Evolutionary conservation across 1,284 basidiomycete species (phyloP), one percentile per base, ranked within the genome.

Genomic region (Cryptococcus hybrid): DNA sequence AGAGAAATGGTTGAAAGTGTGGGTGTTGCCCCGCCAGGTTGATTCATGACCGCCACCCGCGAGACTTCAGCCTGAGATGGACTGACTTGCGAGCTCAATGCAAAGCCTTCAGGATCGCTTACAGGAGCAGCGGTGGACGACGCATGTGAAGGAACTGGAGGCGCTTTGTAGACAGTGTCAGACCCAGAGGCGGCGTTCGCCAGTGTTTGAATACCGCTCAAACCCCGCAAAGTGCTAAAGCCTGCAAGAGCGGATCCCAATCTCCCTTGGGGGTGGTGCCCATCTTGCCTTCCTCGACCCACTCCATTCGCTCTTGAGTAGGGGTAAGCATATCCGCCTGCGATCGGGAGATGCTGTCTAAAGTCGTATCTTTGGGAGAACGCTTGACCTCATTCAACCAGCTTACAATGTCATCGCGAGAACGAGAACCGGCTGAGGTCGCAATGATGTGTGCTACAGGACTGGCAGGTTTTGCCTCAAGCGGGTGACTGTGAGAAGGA

Each of bases 321-420:
- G 15, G 38, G 0, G 57, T 59, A 7, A 53, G 57, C 1, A 52
- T 53, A 24, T 59, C 50, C 12, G 55, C 50, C 9, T 51, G 50
- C 50, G 58, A 12, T 43, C 54, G 43, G 7, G 53, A 36, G 18
- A 11, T n/a, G 1, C 57, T 59, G 11, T 55, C 60, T 30, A 30
- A 30, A 30, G 30, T 30, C 1, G 54, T 54, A 24, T 59, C 49
- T 9, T 57, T 54, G 6, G 55, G 52, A 49, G 60, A n/a, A 46
- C 56, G n/a, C 62, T 63, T 65, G 35, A 76, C 69, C 13, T 66
- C 69, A 42, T 69, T 69, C 13, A 74, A 67, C 75, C 75, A 76
- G 37, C 63, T 67, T 47, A 76, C 70, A 53, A 76, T 76, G 51
- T 76, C 75, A 45, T 76, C 75, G 8, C 75, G 60, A 55, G 71